Base-by-base conservation (phyloP, 2,329 filamentous ascomycete genomes). In the Penicillium sp. region DNA sequence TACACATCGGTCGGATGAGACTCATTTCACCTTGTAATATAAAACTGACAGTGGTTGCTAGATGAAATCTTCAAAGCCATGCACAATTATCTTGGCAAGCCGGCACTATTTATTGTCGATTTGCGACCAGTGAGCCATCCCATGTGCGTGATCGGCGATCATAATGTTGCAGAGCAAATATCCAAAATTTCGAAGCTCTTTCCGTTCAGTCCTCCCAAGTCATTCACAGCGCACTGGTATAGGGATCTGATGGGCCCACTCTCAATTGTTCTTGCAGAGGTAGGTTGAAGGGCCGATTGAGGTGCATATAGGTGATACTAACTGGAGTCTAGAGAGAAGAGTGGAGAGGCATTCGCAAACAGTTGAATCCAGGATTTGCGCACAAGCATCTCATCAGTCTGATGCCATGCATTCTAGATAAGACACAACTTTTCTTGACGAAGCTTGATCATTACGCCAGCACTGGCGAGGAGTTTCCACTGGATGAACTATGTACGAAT, bases 331-430 rank as follows among this genome's bases (percentile, higher is more conserved):
- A 49, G 46, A 18, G 39, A n/a, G 53, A 60, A 14, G 29, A 64
- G 20, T 72, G 69, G 69, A 72, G 70, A 51, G 48, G 47, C 0
- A 60, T 72, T 29, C 64, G 70, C 35, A 62, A 62, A 26, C 60
- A 66, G n/a, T 71, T 71, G 56, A 73, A 70, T 44, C 66, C 69
- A 0, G 70, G 69, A 14, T 72, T 73, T 49, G 61, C 66, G 0
- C 60, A 63, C 5, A 60, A 57, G 46, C 63, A 73, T 53, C 60
- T 72, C 8, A 60, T 68, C 34, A 67, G 42, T 1, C 49, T 72
- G 24, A 58, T 69, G 4, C 63, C 65, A 2, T 61, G 58, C n/a
- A 64, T 73, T 10, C 50, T 72, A 5, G 65, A 71, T 34, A 67
- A 66, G 18, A 62, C 59, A 10, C 29, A 58, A 13, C 49, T 46